Percentiles rank a stretch among this genome's conserved stretches.
Conservation (phyloP, 2,329 filamentous ascomycete species). For the Didymella pinodella region DNA sequence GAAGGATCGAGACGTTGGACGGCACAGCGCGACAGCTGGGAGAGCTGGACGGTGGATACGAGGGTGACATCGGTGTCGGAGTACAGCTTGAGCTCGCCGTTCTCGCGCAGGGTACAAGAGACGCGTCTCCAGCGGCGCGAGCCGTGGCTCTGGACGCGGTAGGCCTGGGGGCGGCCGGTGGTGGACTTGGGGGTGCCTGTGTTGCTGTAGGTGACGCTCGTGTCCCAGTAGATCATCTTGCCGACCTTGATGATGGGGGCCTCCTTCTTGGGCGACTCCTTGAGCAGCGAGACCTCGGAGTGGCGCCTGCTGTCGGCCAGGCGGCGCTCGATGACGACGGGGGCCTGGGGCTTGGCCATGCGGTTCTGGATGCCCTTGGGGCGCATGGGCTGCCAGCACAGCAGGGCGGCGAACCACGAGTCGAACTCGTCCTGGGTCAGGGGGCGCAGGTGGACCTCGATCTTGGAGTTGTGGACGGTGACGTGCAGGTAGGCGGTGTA, state of each 20-base stretch:
- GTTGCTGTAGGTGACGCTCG: constrained; percentile 60
- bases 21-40: constrained; percentile 86
- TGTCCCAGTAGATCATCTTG: constrained; percentile 75
- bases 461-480: constrained; percentile 61
- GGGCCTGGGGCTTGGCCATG: constrained; percentile 60
- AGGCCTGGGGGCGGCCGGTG: constrained; percentile 58
- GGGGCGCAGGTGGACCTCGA: constrained; percentile 72
- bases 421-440: constrained; percentile 72
- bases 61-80: constrained; percentile 83
- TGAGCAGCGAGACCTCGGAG: constrained; percentile 63
- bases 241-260: constrained; percentile 89
- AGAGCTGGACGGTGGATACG: constrained; percentile 83
- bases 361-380: constrained; percentile 64
- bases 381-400: constrained; percentile 81
- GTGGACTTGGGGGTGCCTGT: constrained; percentile 47
- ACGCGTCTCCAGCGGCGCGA: constrained; percentile 82
- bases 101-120: constrained; percentile 92
- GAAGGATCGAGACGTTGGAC: constrained; percentile 90
- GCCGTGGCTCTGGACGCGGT: constrained; percentile 64
- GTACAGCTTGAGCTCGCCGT: constrained; percentile 90
- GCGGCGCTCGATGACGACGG: constrained; percentile 47
- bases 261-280: constrained; percentile 72
- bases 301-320: constrained; percentile 55
- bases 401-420: constrained; percentile 79
- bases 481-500: constrained; percentile 61